Evolutionary conservation across 31 red algal genomes (phyloP), one percentile per base, ranked within the genome.

Genomic region (Asparagopsis taxiformis): DNA sequence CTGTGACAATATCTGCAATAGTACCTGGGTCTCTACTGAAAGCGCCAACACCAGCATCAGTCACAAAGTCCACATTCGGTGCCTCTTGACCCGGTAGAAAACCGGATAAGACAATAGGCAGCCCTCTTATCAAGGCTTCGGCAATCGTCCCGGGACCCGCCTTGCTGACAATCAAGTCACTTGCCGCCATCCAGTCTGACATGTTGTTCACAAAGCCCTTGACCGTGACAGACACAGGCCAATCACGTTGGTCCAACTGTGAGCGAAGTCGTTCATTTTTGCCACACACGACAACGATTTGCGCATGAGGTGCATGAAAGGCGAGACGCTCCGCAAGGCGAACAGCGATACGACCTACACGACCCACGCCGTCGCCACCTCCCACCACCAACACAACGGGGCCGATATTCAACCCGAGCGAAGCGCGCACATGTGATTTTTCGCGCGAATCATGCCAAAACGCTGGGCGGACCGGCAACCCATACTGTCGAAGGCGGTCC

Each of bases 71-170:
- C 44, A 97, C 93, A 71, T 97, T 97, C 33, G 81, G 81, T 31
- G 77, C 93, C 49, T 97, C 93, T 65, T 97, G 93, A 2, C 91
- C 93, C n/a, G 93, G 93, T 22, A 97, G 62, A 50, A 91, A 97
- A 39, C 93, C 82, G 31, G 66, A 71, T 6, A 97, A 55, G 61
- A 97, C 76, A 8, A 97, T 82, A 26, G 93, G 93, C 44, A 97
- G 60, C 21, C 88, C 93, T 22, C 87, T 58, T 17, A 83, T 84
- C 15, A 88, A 54, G n/a, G 87, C 88, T 64, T 97, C 93, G 13
- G 93, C 93, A 69, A 97, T 97, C 4, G 93, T 97, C 6, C 93
- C 93, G 1, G 93, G 93, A 0, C 93, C 93, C 36, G 93, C 93
- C 63, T 97, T 97, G 55, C 74, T 83, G 30, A 97, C 80, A 26